A percentile compares a stretch with the other conserved stretches of the same genome.
Evolutionary conservation across 495 filamentous ascomycete species (phyloP).

Genomic region (Penicillium diatomitis): DNA sequence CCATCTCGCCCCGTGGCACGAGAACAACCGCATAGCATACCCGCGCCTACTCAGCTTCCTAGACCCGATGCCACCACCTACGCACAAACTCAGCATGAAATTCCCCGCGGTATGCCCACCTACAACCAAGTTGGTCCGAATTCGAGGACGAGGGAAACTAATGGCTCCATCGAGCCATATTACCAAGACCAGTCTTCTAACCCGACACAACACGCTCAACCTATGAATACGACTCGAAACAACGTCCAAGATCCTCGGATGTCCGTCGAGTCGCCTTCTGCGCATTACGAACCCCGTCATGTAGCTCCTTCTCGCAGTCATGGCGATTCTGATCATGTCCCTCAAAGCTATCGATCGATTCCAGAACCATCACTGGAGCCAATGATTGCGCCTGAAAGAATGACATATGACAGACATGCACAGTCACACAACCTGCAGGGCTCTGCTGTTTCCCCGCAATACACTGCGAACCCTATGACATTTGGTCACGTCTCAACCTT

Average conservation of each 20-base stretch:
- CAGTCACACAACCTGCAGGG: conserved; percentile 10
- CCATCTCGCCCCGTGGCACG: conserved; percentile 17
- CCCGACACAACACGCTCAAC: conserved; percentile 8
- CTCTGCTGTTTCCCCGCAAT: conserved; percentile 13
- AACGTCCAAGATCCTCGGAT: conserved; percentile 18
- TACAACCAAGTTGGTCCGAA: conserved; percentile 13
- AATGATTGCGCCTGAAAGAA: conserved; percentile 6
- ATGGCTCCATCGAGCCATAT: conserved; percentile 24
- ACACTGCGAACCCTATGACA: conserved; percentile 13
- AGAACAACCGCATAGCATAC: conserved; percentile 15
- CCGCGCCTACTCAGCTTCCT: conserved; percentile 4
- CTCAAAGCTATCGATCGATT: conserved; percentile 18
- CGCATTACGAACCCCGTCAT: conserved; percentile 16
- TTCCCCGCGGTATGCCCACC: conserved; percentile 14
- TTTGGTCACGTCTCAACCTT: conserved; percentile 14
- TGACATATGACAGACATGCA: conserved; percentile 7
- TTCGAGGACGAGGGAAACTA: conserved; percentile 12
- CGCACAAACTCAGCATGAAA: conserved; percentile 16
- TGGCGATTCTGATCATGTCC: conserved; percentile 20
- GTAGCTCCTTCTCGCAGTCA: conserved; percentile 16
- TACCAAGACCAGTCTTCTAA: conserved; percentile 15
- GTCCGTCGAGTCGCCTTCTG: conserved; percentile 9
- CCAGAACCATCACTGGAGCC: conserved; percentile 15
- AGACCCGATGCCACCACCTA: conserved; percentile 12
- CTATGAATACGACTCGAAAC: conserved; percentile 8